Conservation (phyloP, 1,139 yeast species). For the Pichia sp. region DNA sequence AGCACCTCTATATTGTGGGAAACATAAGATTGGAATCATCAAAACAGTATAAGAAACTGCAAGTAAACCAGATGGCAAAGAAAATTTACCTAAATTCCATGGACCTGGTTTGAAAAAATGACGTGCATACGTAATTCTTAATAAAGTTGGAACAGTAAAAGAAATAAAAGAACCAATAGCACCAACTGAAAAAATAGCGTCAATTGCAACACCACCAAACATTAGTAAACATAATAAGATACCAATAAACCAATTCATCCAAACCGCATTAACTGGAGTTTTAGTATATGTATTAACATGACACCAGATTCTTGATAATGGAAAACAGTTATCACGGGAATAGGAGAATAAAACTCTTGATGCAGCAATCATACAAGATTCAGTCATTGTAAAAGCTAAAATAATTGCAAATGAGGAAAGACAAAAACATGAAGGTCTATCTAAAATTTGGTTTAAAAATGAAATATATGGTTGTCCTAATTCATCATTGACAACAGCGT, state of each 20-base stretch:
- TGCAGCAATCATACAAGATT: slow-evolving; percentile 64
- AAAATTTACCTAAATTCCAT: slow-evolving; percentile 55
- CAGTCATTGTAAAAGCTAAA: slow-evolving; percentile 61
- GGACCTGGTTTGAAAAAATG: slow-evolving; percentile 60
- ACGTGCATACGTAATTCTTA: slow-evolving; percentile 52
- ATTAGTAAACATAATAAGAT: slow-evolving; percentile 54
- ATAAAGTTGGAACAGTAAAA: slow-evolving; percentile 58
- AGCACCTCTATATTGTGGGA: slow-evolving; percentile 52
- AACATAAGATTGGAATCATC: slow-evolving; percentile 62
- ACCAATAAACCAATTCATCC: slow-evolving; percentile 56
- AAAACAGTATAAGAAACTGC: slow-evolving; percentile 44
- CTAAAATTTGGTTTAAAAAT: slow-evolving; percentile 47
- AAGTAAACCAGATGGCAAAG: slow-evolving; percentile 42
- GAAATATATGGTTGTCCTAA: slow-evolving; percentile 65
- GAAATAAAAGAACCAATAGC: slow-evolving; percentile 70
- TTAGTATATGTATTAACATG: slow-evolving; percentile 48
- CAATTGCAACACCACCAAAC: slow-evolving; percentile 64
- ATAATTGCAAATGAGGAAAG: slow-evolving; percentile 56
- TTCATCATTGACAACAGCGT: slow-evolving; percentile 44
- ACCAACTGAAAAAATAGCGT: slow-evolving; percentile 71
- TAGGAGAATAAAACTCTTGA: slow-evolving; percentile 65
- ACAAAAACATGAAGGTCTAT: slow-evolving; percentile 40
- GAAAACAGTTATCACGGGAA: slow-evolving; percentile 66
- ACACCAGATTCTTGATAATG: slow-evolving; percentile 48
- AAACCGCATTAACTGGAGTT: slow-evolving; percentile 67